Base-by-base conservation (phyloP, 805 yeast genomes). In the Starmerella geochares region DNA sequence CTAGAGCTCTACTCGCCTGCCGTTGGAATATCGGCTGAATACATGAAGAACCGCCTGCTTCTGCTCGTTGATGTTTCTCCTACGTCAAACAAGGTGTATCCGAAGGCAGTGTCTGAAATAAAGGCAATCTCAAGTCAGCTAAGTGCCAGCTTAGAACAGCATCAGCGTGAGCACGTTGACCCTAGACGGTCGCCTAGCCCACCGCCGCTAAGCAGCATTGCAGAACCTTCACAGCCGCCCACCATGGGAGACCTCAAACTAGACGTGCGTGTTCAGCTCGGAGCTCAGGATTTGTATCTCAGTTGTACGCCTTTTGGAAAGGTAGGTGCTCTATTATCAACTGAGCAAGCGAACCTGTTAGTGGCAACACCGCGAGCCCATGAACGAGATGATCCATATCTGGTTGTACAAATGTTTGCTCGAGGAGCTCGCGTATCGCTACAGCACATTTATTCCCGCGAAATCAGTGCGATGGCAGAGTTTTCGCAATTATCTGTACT, bases 271-370 rank as follows among this genome's bases (percentile, higher is more conserved):
- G 55, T 88, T 6, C 71, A 74, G 36, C 74, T 88, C 47, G 87
- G 79, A 19, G 76, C 80, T 29, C 98, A 92, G 62, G 76, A 75
- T 39, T 62, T 92, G 20, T 75, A 83, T 2, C 69, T 92, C 47
- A 83, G 94, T 57, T 92, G 98, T 72, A 90, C 85, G 53, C 98
- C 98, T 1, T 81, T 81, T 16, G 97, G 97, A 0, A 86, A 85
- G 61, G 92, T 92, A 1, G 87, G 86, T 33, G 94, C 96, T 0
- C 77, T 83, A 31, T 80, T 86, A 14, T 83, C 86, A 7, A 74
- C 81, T 20, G 82, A 79, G 19, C 80, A 82, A 0, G 75, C 86
- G n/a, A 75, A 72, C 20, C 56, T 86, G 70, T 85, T 0, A 74
- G 62, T n/a, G 67, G 68, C 43, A 58, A 64, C 11, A 55, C 71